Conservation (phyloP, 495 filamentous ascomycete species). For the Xanthoparmelia taractica region DNA sequence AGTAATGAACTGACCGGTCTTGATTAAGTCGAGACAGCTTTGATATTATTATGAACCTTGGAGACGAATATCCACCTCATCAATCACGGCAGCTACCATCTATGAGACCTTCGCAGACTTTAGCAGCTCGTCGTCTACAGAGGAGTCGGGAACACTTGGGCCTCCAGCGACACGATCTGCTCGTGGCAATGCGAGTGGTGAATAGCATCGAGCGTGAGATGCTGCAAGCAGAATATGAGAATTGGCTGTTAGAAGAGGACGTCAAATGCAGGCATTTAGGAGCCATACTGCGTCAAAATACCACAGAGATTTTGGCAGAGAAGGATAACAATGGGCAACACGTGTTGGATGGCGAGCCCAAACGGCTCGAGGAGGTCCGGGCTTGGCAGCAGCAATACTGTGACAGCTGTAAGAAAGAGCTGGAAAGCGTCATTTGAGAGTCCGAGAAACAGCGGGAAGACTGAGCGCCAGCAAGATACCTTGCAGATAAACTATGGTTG, state of each 20-base stretch:
- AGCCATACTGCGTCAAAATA: slow-evolving; percentile 8
- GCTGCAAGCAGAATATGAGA: slow-evolving; percentile 79
- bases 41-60: slow-evolving; percentile 43
- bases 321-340: not conserved
- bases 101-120: slow-evolving; percentile 18
- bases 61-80: too few relatives aligned
- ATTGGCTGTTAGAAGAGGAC: slow-evolving; percentile 68
- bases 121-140: slow-evolving; percentile 58
- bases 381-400: slow-evolving; percentile 20
- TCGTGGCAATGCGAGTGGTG: slow-evolving; percentile 83
- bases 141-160: slow-evolving; percentile 75
- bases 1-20: not conserved
- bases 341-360: not conserved
- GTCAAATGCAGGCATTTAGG: slow-evolving; percentile 16
- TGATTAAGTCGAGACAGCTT: slow-evolving; percentile 44
- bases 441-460: not conserved
- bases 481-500: not conserved
- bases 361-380: not conserved
- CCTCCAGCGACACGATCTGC: slow-evolving; percentile 78
- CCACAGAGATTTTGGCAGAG: not conserved
- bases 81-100: not conserved
- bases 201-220: slow-evolving; percentile 84
- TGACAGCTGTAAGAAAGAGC: slow-evolving; percentile 14
- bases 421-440: not conserved
- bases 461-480: not conserved